A percentile compares a stretch with the other conserved stretches of the same genome.
Conservation (phyloP, 345 rosid genomes). For the Brassica incana region DNA sequence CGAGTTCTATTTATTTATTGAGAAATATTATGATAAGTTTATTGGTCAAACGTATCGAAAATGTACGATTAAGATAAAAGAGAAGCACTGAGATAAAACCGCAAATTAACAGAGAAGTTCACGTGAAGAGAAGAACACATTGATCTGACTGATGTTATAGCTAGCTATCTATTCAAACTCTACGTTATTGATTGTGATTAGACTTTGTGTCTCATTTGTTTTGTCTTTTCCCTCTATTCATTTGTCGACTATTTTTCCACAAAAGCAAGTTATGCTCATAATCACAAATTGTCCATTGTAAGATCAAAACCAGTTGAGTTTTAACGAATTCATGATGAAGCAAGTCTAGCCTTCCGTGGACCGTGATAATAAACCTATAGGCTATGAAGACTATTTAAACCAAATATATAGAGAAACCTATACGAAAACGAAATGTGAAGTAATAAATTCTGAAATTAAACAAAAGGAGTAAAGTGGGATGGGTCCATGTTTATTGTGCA, state of each 20-base stretch:
- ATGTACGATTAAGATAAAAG: not conserved
- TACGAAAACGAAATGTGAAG: not conserved
- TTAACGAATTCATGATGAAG: not conserved
- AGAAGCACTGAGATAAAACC: constrained; percentile 2
- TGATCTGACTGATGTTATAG: constrained; percentile 2
- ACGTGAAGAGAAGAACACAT: constrained; percentile 22
- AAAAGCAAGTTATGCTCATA: not conserved
- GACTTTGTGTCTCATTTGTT: not conserved
- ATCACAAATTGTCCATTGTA: not conserved
- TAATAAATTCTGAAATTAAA: not conserved
- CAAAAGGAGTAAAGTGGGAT: constrained; percentile 5
- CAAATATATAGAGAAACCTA: not conserved
- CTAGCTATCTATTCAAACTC: not conserved
- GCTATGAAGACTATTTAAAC: constrained; percentile 1
- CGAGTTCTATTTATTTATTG: too few species aligned
- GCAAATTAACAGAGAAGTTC: constrained; percentile 1
- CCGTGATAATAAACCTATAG: not conserved
- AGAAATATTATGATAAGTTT: too few species aligned
- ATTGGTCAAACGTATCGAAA: too few species aligned
- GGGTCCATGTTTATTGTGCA: constrained; percentile 39
- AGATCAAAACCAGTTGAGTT: not conserved
- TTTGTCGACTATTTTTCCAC: constrained; percentile 2
- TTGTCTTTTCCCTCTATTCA: constrained; percentile 8
- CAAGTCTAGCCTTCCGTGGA: not conserved
- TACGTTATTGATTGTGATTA: not conserved